phyloP scores from a whole-genome alignment of 257 asterid species.

The Catharanthus roseus region DNA sequence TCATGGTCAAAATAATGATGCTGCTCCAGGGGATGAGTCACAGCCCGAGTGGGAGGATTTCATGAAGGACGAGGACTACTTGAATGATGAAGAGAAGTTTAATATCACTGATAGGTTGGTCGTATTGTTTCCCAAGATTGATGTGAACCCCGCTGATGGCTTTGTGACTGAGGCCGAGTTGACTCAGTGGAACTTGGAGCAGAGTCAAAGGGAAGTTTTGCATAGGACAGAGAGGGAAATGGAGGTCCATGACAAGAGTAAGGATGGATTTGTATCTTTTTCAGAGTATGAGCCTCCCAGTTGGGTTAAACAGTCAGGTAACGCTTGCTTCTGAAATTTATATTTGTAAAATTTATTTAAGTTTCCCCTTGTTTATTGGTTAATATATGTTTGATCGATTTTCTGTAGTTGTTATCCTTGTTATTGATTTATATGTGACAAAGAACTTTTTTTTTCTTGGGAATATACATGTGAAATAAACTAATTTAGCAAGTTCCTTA shows the following conservation, averaged over 20 bases:
- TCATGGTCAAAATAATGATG: slow-evolving; percentile 20
- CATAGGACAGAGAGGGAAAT: slow-evolving; percentile 87
- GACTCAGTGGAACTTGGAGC: slow-evolving; percentile 73
- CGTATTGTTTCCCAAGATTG: slow-evolving; percentile 77
- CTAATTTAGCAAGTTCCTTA: slow-evolving; percentile 1
- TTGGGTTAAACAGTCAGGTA: slow-evolving; percentile 66
- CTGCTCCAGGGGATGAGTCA: slow-evolving; percentile 49
- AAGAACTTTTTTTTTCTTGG: background rate
- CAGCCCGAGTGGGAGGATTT: slow-evolving; percentile 97
- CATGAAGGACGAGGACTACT: slow-evolving; percentile 82
- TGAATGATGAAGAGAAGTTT: slow-evolving; percentile 83
- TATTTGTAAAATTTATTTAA: background rate
- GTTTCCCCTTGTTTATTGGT: background rate
- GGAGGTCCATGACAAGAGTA: slow-evolving; percentile 80
- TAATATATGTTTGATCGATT: background rate
- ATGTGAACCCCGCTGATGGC: slow-evolving; percentile 72
- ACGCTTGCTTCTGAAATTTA: background rate
- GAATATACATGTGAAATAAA: too few relatives aligned
- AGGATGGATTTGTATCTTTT: slow-evolving; percentile 75
- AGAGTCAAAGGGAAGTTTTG: slow-evolving; percentile 65
- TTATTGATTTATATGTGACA: background rate
- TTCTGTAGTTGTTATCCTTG: background rate
- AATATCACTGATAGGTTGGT: slow-evolving; percentile 75
- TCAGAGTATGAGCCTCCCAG: slow-evolving; percentile 91
- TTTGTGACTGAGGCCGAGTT: slow-evolving; percentile 61